phyloP scores from a whole-genome alignment of 345 rosid genomes.

The Ceriops decandra region DNA sequence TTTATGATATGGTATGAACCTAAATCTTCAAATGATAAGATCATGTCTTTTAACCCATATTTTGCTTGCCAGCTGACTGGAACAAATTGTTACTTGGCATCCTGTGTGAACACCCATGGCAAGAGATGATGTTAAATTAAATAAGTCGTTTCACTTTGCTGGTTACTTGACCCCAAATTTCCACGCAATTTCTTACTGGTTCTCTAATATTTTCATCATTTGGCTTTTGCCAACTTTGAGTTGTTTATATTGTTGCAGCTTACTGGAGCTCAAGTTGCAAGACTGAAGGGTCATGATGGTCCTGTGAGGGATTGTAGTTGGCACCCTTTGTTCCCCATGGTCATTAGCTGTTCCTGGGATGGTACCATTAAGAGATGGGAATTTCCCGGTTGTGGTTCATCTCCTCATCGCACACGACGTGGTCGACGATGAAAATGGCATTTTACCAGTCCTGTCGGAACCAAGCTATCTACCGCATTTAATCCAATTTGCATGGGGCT shows the following conservation, averaged over 20 bases:
- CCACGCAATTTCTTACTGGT: neutral
- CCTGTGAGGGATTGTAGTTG: conserved; percentile 68
- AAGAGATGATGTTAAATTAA: neutral
- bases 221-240: neutral
- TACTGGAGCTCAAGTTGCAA: conserved; percentile 48
- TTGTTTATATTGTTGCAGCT: conserved; percentile 29
- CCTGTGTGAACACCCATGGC: neutral
- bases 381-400: conserved; percentile 30
- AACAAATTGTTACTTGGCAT: neutral
- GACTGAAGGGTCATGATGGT: conserved; percentile 31
- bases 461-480: neutral
- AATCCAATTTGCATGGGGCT: neutral
- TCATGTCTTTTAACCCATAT: neutral
- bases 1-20: conserved; percentile 56
- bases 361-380: conserved; percentile 54
- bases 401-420: neutral
- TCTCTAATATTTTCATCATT: neutral
- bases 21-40: neutral
- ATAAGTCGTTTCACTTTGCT: neutral
- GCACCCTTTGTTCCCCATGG: conserved; percentile 54
- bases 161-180: neutral
- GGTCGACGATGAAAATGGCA: too few species aligned
- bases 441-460: neutral
- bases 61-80: neutral
- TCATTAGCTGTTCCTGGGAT: conserved; percentile 65